Conservation (phyloP, 2,329 filamentous ascomycete genomes). For the Fusarium humuli region DNA sequence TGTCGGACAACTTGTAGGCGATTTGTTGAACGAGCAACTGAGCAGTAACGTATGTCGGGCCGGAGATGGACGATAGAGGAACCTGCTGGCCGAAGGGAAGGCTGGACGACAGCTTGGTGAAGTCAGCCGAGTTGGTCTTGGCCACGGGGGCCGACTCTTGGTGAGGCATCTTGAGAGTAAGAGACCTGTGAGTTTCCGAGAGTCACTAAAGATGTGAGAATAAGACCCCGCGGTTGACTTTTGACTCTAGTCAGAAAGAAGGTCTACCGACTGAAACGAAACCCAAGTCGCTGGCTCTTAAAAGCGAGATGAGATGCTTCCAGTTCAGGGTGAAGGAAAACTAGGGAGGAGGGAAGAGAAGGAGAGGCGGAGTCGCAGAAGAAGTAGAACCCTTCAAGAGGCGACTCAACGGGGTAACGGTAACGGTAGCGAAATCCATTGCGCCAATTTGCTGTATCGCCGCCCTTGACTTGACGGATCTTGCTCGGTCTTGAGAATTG, state of each 20-base stretch:
- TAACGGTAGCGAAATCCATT: conserved; percentile 36
- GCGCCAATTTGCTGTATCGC: conserved; percentile 20
- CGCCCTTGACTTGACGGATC: conserved; percentile 36
- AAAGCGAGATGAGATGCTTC: conserved; percentile 44
- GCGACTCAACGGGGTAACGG: conserved; percentile 44
- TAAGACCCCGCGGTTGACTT: conserved; percentile 15
- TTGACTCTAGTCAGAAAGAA: conserved; percentile 24
- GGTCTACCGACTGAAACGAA: conserved; percentile 23
- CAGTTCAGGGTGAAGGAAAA: conserved; percentile 33
- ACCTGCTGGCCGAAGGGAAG: conserved; percentile 69
- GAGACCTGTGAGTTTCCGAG: neutral
- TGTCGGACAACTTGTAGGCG: conserved; percentile 93
- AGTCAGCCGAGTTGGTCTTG: conserved; percentile 46
- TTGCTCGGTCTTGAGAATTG: conserved; percentile 49
- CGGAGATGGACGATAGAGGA: conserved; percentile 73
- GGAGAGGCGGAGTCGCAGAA: conserved; percentile 19
- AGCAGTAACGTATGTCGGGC: conserved; percentile 91
- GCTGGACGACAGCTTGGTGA: conserved; percentile 61
- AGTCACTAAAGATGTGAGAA: conserved; percentile 9
- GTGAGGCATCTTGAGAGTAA: conserved; percentile 47
- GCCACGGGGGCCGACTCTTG: conserved; percentile 52
- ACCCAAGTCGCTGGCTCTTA: conserved; percentile 36
- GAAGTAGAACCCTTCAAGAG: conserved; percentile 36
- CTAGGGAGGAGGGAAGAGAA: conserved; percentile 10
- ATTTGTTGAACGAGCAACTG: conserved; percentile 96